Evolutionary conservation across 805 yeast species (phyloP).

Genomic region (Lipomyces japonicus): DNA sequence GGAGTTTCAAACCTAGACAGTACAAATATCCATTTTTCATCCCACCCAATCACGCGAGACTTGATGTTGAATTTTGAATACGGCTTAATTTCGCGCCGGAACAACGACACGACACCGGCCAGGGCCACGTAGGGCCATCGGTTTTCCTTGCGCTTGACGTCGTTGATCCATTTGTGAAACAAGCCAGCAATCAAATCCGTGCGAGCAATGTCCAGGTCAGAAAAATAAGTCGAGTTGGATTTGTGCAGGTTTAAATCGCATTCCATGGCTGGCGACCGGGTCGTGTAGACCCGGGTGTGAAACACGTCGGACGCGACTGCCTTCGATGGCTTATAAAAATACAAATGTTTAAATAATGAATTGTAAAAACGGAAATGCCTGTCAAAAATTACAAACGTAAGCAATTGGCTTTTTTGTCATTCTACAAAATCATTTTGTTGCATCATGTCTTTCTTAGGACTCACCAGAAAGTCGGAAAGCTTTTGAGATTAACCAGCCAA

Average conservation of each 20-base stretch:
- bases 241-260: slow-evolving; percentile 86
- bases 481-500: slow-evolving; percentile 19
- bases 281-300: slow-evolving; percentile 39
- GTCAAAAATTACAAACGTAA: too few species aligned
- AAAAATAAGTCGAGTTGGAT: slow-evolving; percentile 78
- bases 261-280: slow-evolving; percentile 72
- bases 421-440: too few species aligned
- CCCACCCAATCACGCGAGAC: slow-evolving; percentile 73
- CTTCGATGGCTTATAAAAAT: slow-evolving; percentile 5
- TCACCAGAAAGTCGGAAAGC: slow-evolving; percentile 24
- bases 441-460: too few species aligned
- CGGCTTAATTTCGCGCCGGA: slow-evolving; percentile 69
- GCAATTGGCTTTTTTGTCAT: neutral
- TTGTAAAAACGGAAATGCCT: slow-evolving; percentile 27
- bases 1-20: slow-evolving; percentile 55
- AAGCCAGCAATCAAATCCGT: slow-evolving; percentile 54
- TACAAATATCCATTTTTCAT: slow-evolving; percentile 78
- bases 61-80: slow-evolving; percentile 55
- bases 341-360: slow-evolving; percentile 13
- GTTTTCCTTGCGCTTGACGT: slow-evolving; percentile 41
- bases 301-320: slow-evolving; percentile 19
- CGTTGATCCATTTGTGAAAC: slow-evolving; percentile 54
- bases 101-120: slow-evolving; percentile 64
- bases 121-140: slow-evolving; percentile 67
- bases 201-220: slow-evolving; percentile 77